Evolutionary conservation across 768 basidiomycete species (phyloP).

Genomic region (Leccinellum albellum): DNA sequence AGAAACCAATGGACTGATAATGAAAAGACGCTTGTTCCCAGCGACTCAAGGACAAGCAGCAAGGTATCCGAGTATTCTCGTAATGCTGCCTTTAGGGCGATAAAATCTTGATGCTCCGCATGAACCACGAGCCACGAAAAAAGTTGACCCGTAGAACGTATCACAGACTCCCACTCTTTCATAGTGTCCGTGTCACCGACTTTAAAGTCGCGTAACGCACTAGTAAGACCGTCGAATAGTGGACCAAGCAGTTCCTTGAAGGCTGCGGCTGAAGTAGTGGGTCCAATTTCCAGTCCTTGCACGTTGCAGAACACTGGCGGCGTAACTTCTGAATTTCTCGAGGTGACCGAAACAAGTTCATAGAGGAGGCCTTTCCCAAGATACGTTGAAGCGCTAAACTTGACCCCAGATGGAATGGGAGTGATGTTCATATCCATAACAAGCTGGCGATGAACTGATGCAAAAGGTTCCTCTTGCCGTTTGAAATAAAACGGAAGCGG

Average conservation of each 20-base stretch:
- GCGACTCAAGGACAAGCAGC: slow-evolving; percentile 36
- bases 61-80: slow-evolving; percentile 38
- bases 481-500: slow-evolving; percentile 16
- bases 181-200: slow-evolving; percentile 18
- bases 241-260: slow-evolving; percentile 46
- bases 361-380: slow-evolving; percentile 58
- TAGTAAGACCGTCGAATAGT: slow-evolving; percentile 43
- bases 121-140: slow-evolving; percentile 43
- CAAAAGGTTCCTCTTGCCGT: slow-evolving; percentile 6
- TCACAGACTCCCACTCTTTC: slow-evolving; percentile 38
- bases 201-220: slow-evolving; percentile 35
- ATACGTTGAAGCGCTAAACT: slow-evolving; percentile 50
- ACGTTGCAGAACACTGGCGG: slow-evolving; percentile 32
- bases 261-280: slow-evolving; percentile 38
- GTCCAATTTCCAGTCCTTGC: slow-evolving; percentile 42
- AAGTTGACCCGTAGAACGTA: slow-evolving; percentile 41
- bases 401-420: slow-evolving; percentile 47
- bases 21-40: slow-evolving; percentile 32
- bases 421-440: slow-evolving; percentile 51
- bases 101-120: slow-evolving; percentile 32
- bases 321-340: slow-evolving; percentile 22
- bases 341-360: slow-evolving; percentile 47
- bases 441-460: slow-evolving; percentile 20
- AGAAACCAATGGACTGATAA: slow-evolving; percentile 59
- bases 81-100: slow-evolving; percentile 30